phyloP scores from a whole-genome alignment of 768 basidiomycete genomes.

The Leccinum olivaceopallidum region DNA sequence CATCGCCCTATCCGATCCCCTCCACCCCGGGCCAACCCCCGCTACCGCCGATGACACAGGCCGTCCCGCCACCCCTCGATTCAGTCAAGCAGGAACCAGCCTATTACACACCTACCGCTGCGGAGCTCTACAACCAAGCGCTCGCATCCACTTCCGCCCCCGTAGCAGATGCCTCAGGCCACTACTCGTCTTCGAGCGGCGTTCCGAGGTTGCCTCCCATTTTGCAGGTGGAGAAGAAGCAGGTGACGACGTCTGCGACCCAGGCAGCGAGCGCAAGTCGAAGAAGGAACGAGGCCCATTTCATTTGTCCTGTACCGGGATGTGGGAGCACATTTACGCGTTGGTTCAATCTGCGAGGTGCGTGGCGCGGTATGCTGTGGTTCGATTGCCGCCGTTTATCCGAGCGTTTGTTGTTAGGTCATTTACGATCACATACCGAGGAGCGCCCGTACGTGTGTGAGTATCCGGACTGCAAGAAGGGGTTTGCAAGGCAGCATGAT shows the following conservation, averaged over 20 bases:
- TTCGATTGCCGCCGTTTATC: slow-evolving; percentile 11
- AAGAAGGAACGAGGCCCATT: slow-evolving; percentile 87
- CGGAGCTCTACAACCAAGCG: slow-evolving; percentile 53
- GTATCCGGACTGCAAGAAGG: slow-evolving; percentile 93
- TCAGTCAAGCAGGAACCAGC: slow-evolving; percentile 43
- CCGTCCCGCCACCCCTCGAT: slow-evolving; percentile 19
- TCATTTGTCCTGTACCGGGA: slow-evolving; percentile 91
- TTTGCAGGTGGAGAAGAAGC: slow-evolving; percentile 89
- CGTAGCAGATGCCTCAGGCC: slow-evolving; percentile 23
- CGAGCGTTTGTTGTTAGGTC: slow-evolving; percentile 49
- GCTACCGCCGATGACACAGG: slow-evolving; percentile 29
- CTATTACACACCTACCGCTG: slow-evolving; percentile 53
- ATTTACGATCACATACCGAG: slow-evolving; percentile 93
- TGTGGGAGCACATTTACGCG: slow-evolving; percentile 98
- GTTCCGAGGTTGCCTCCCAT: slow-evolving; percentile 75
- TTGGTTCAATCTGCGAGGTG: slow-evolving; percentile 85
- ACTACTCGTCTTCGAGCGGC: slow-evolving; percentile 32
- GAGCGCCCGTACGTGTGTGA: slow-evolving; percentile 93
- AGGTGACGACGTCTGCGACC: slow-evolving; percentile 93
- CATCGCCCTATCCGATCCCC: slow-evolving; percentile 41
- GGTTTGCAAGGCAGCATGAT: slow-evolving; percentile 94
- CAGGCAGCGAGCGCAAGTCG: slow-evolving; percentile 90
- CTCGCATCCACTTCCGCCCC: slow-evolving; percentile 34
- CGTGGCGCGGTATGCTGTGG: slow-evolving; percentile 12
- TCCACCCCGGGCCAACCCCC: slow-evolving; percentile 30